Base-by-base conservation (phyloP, 1,284 basidiomycete species). In the Psilocybe mexicana region DNA sequence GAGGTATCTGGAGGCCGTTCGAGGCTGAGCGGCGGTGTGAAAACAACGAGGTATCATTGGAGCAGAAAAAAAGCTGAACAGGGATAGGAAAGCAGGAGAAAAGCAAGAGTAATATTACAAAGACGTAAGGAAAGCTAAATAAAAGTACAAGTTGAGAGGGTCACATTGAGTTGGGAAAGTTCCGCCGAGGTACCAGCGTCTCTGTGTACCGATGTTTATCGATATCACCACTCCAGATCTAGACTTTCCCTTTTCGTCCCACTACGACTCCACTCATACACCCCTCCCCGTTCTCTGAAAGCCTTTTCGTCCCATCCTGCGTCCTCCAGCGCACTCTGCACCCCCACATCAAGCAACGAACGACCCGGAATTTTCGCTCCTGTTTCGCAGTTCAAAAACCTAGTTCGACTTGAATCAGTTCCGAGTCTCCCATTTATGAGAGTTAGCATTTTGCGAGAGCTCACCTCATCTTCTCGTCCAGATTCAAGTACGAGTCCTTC, bases 401-500 rank as follows among this genome's bases (percentile, higher is more conserved):
- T 65, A 12, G 18, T 18, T 18, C 18, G 18, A 18, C 14, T 11
- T 11, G 6, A 40, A 12, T 40, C 38, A 40, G n/a, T n/a, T n/a
- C 12, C 18, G 18, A 18, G 18, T 18, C 18, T 18, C 18, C 18
- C 18, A 18, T 18, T 18, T 18, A 40, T 12, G 4, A 4, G 12
- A 45, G 14, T 36, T 18, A 26, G 8, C 4, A 25, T 30, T 38
- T n/a, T 3, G 6, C 6, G 10, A n/a, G 23, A 18, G 46, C 52
- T 57, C 46, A 61, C 67, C 65, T 62, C 65, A 66, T 65, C 10
- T 65, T 52, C 60, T 76, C 76, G 48, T 77, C 75, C 24, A 76
- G 54, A 44, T 67, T 65, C 6, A 76, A 58, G 46, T 76, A 76
- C 1, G 72, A 75, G 44, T 75, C 73, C 46, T 70, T 72, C 75